Percentiles rank a stretch among this genome's conserved stretches.
Conservation (phyloP, 1,284 basidiomycete genomes). For the Naganishia liquefaciens region DNA sequence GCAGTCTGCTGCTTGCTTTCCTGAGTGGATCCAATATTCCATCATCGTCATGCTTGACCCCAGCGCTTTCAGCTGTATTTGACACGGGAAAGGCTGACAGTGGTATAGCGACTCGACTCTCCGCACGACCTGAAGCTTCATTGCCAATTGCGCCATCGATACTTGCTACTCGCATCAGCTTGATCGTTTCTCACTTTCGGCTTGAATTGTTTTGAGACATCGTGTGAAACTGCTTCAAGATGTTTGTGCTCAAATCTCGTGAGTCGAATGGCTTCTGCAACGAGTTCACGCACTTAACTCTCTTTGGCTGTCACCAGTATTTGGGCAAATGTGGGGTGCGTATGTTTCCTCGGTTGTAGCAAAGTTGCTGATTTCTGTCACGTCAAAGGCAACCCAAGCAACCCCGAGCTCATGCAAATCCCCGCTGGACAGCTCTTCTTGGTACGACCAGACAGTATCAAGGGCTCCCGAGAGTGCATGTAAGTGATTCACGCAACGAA, state of each 20-base stretch:
- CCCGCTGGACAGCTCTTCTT: slow-evolving; percentile 89
- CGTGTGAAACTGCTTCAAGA: slow-evolving; percentile 49
- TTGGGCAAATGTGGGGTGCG: slow-evolving; percentile 94
- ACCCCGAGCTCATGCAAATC: slow-evolving; percentile 91
- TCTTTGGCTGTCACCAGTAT: slow-evolving; percentile 59
- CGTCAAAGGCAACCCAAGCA: slow-evolving; percentile 61
- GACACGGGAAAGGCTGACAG: no score
- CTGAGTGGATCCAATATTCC: no score
- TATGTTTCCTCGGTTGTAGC: slow-evolving; percentile 39
- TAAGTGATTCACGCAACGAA: slow-evolving; percentile 55
- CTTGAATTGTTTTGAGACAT: slow-evolving; percentile 4
- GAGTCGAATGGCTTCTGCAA: slow-evolving; percentile 52
- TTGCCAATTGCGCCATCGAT: not conserved
- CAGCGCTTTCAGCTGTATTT: no score
- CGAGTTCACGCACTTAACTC: slow-evolving; percentile 7
- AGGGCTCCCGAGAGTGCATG: slow-evolving; percentile 96
- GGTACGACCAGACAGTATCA: slow-evolving; percentile 83
- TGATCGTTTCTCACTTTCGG: not conserved
- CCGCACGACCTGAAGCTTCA: not conserved
- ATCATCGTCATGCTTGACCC: no score
- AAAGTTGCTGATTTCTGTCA: not conserved
- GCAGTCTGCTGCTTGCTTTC: no score
- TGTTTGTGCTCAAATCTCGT: slow-evolving; percentile 82
- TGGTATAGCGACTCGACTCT: not conserved
- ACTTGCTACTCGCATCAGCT: no score